Evolutionary conservation across 139 green algal genomes (phyloP).

Genomic region (Nannochloris sp.): DNA sequence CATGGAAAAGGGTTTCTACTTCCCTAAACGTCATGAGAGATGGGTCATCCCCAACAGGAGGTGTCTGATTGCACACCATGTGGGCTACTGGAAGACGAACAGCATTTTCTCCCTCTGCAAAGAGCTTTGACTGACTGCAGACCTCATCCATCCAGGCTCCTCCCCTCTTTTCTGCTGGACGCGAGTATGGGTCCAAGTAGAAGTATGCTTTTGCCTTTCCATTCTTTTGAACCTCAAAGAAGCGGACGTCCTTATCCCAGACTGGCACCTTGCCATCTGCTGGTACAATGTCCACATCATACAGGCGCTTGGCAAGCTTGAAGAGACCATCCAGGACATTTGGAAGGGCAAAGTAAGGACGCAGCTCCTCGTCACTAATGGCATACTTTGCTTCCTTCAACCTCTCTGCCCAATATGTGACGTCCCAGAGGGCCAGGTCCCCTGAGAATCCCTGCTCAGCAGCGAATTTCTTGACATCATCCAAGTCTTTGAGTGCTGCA

Average conservation of each 20-base stretch:
- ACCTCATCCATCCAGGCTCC: conserved; percentile 64
- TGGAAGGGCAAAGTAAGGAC: conserved; percentile 89
- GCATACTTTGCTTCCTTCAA: conserved; percentile 62
- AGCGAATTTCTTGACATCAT: conserved; percentile 55
- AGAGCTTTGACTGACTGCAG: conserved; percentile 40
- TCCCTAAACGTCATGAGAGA: conserved; percentile 93
- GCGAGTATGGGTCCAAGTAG: conserved; percentile 87
- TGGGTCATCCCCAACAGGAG: conserved; percentile 78
- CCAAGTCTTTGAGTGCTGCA: conserved; percentile 60
- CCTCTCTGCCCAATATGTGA: conserved; percentile 71
- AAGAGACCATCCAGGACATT: conserved; percentile 86
- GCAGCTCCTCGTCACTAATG: conserved; percentile 87
- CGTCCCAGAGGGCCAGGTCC: conserved; percentile 69
- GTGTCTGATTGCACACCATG: conserved; percentile 95
- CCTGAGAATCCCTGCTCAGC: conserved; percentile 36
- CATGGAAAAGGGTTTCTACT: conserved; percentile 97
- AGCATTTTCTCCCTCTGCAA: conserved; percentile 31
- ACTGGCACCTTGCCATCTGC: conserved; percentile 74
- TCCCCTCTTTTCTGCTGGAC: conserved; percentile 89
- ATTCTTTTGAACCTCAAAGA: conserved; percentile 68
- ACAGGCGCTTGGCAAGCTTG: conserved; percentile 73
- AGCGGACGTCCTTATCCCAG: conserved; percentile 86
- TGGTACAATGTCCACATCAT: conserved; percentile 73
- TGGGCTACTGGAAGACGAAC: conserved; percentile 87
- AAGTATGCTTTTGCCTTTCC: conserved; percentile 80